These are phyloP conservation scores for Pyricularia grisea DNA, from an alignment of 2,329 filamentous ascomycete species.

Conservation along the genomic window DNA sequence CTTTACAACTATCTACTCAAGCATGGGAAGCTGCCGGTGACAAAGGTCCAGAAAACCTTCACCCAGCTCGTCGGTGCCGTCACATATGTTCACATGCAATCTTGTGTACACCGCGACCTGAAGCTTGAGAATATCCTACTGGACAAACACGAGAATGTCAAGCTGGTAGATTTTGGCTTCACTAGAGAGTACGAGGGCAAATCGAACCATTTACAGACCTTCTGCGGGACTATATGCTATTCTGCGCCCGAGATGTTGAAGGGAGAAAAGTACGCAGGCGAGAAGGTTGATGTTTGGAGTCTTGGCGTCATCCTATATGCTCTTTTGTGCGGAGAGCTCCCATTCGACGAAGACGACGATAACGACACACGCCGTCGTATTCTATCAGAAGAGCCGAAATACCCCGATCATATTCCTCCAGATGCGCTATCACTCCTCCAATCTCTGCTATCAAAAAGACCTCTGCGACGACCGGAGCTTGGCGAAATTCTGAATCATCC, in stretches of 20 bases:
- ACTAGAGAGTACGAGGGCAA: conserved; percentile 96
- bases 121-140: conserved; percentile 95
- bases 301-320: conserved; percentile 79
- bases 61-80: conserved; percentile 92
- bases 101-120: conserved; percentile 91
- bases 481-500: conserved; percentile 81
- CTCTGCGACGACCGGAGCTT: conserved; percentile 70
- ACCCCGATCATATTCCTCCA: conserved; percentile 67
- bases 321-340: conserved; percentile 73
- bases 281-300: conserved; percentile 97
- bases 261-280: conserved; percentile 93
- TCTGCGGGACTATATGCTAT: conserved; percentile 96
- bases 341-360: conserved; percentile 95
- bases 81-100: conserved; percentile 87
- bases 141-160: conserved; percentile 95
- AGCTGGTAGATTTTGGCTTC: conserved; percentile 96
- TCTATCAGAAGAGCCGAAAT: conserved; percentile 74
- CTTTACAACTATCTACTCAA: conserved; percentile 91
- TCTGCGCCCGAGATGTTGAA: conserved; percentile 98
- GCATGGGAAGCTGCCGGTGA: conserved; percentile 71
- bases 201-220: conserved; percentile 89
- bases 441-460: conserved; percentile 79
- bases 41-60: conserved; percentile 92
- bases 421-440: conserved; percentile 72
- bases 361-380: conserved; percentile 78